These are phyloP conservation scores for Rubia balearica DNA, from an alignment of 305 asterid species.

Conservation along the genomic window DNA sequence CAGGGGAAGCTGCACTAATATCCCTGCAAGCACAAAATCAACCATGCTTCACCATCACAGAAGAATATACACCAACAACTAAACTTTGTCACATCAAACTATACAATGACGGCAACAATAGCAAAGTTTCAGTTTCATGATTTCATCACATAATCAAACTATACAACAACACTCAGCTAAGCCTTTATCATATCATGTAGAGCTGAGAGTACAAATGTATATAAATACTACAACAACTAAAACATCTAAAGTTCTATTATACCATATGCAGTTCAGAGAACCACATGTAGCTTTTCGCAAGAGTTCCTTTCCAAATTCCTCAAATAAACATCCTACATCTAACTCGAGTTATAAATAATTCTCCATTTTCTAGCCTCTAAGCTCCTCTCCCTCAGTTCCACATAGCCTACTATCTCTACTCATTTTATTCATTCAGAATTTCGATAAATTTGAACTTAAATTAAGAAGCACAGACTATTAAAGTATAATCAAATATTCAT, in stretches of 20 bases:
- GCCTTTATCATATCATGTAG: background rate
- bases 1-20: slow-evolving; percentile 73
- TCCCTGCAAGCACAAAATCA: slow-evolving; percentile 34
- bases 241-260: background rate
- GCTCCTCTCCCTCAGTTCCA: background rate
- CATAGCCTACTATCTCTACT: background rate
- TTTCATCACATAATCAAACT: background rate
- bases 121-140: background rate
- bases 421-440: background rate
- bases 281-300: background rate
- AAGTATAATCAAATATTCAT: no score
- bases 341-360: background rate
- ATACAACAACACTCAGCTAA: background rate
- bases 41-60: background rate
- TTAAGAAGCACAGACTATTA: no score
- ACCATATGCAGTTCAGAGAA: no score
- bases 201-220: background rate
- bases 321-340: background rate
- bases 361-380: background rate
- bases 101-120: background rate
- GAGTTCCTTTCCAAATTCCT: background rate
- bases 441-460: background rate
- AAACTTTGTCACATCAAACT: background rate
- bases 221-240: no score
- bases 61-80: background rate